A percentile compares a stretch with the other conserved stretches of the same genome.
phyloP scores from a whole-genome alignment of 2,329 filamentous ascomycete species.

The Claviceps digitariae region DNA sequence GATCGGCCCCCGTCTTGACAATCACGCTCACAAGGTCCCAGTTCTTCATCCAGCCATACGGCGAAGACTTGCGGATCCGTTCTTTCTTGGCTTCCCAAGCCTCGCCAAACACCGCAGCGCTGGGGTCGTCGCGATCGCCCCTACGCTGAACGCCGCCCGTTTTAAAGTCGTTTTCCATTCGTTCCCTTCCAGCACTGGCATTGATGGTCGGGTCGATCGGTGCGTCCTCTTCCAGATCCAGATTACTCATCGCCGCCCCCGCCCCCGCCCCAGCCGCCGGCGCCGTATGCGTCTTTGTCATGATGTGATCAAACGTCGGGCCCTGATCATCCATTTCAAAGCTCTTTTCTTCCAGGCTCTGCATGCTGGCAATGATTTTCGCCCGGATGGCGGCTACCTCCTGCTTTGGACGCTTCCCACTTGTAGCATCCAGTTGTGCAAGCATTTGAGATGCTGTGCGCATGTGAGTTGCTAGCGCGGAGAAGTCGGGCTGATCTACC shows the following conservation, averaged over 20 bases:
- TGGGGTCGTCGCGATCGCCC: conserved; percentile 73
- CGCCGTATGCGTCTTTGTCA: conserved; percentile 52
- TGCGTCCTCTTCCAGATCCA: conserved; percentile 43
- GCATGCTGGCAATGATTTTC: conserved; percentile 85
- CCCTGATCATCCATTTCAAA: conserved; percentile 63
- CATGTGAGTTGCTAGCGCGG: conserved; percentile 76
- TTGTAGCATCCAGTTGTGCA: conserved; percentile 67
- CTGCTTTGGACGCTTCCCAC: conserved; percentile 63
- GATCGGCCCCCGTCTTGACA: conserved; percentile 72
- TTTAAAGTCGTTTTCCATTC: conserved; percentile 84
- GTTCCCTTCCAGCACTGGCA: conserved; percentile 59
- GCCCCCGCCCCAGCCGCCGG: conserved; percentile 25
- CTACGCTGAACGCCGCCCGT: conserved; percentile 70
- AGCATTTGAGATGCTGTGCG: conserved; percentile 78
- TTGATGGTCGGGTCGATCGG: conserved; percentile 42
- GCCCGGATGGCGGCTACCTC: conserved; percentile 75
- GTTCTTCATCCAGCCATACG: conserved; percentile 81
- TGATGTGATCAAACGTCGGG: conserved; percentile 71
- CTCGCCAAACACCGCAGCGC: conserved; percentile 74
- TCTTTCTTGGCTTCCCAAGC: conserved; percentile 77
- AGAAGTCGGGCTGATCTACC: conserved; percentile 64
- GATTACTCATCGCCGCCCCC: conserved; percentile 22
- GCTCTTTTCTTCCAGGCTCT: conserved; percentile 72
- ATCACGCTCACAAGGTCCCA: conserved; percentile 83
- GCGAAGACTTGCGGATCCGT: conserved; percentile 68